Base-by-base conservation (phyloP, 305 asterid species). In the Rubia peregrina region DNA sequence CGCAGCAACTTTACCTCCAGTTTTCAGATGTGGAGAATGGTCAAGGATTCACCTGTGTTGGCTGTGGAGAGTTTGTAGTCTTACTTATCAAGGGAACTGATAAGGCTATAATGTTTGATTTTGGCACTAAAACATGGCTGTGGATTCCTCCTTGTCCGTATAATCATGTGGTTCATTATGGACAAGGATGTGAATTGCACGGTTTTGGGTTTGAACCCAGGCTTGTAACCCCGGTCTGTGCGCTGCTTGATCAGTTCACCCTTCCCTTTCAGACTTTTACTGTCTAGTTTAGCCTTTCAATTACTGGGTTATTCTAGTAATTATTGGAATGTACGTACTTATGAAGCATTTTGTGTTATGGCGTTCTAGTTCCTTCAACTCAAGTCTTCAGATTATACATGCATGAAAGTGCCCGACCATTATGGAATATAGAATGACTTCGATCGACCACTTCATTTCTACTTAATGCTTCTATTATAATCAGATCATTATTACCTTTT, bases 121-220 rank as follows among this genome's bases (percentile, higher is more conserved):
- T 87, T 33, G 7, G 38, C n/a, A 76, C 70, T 51, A 91, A 94
- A 78, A 74, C 81, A 57, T 94, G 97, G 97, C 61, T 77, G 40
- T 94, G 98, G 99, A 75, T 91, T 22, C 95, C 97, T 0, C 81
- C 91, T 7, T 94, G 97, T 66, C 96, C 96, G 1, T 85, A 77
- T 46, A 38, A 71, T 9, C 62, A 64, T 38, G 69, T 67, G 1
- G 59, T 67, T 16, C 65, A 68, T 17, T 71, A 63, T 24, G 70
- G 76, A 7, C 77, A 49, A 1, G 83, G 46, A 0, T 81, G 51
- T 0, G 88, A 86, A 85, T 55, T 91, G 89, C 94, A 83, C 74
- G 96, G 99, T 38, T 88, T 94, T 63, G 88, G 88, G 7, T 94
- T 85, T 68, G 89, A 83, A 43, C 96, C 97, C 0, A 83, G 89